A percentile compares a stretch with the other conserved stretches of the same genome.
phyloP scores from a whole-genome alignment of 805 yeast genomes.

The Tetrapisispora taiwanensis region DNA sequence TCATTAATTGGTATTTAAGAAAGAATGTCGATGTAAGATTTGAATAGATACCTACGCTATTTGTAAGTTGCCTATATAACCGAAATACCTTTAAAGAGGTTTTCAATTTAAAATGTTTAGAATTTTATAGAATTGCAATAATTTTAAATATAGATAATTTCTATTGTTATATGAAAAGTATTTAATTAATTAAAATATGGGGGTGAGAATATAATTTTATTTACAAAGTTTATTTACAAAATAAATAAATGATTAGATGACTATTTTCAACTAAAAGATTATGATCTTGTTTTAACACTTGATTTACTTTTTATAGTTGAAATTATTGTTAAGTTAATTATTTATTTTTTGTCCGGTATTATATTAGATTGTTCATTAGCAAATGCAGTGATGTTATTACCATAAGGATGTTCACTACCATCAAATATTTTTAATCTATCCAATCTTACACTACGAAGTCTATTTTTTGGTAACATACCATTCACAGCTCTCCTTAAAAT shows the following conservation, averaged over 20 bases:
- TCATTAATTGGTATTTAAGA: slow-evolving; percentile 73
- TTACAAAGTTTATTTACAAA: background rate
- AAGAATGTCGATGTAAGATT: slow-evolving; percentile 49
- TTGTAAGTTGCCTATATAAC: too few relatives aligned
- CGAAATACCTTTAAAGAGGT: too few relatives aligned
- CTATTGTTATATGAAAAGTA: background rate
- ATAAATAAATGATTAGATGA: background rate
- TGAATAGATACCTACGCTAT: background rate
- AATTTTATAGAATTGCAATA: too few relatives aligned
- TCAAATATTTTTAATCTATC: slow-evolving; percentile 81
- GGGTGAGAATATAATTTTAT: background rate
- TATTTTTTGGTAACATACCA: slow-evolving; percentile 93
- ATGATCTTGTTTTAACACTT: too few relatives aligned
- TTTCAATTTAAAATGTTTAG: too few relatives aligned
- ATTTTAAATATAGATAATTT: too few relatives aligned
- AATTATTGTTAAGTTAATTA: background rate
- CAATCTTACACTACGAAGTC: slow-evolving; percentile 64
- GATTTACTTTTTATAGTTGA: too few relatives aligned
- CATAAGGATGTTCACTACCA: slow-evolving; percentile 81
- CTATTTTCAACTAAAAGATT: too few relatives aligned
- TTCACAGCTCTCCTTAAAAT: slow-evolving; percentile 77
- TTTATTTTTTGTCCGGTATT: background rate
- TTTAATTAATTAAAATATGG: too few relatives aligned
- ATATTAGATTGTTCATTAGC: slow-evolving; percentile 54
- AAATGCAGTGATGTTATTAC: slow-evolving; percentile 70